Evolutionary conservation across 2,329 filamentous ascomycete genomes (phyloP), one percentile per base, ranked within the genome.

Genomic region (Aspergillus spinulosporus): DNA sequence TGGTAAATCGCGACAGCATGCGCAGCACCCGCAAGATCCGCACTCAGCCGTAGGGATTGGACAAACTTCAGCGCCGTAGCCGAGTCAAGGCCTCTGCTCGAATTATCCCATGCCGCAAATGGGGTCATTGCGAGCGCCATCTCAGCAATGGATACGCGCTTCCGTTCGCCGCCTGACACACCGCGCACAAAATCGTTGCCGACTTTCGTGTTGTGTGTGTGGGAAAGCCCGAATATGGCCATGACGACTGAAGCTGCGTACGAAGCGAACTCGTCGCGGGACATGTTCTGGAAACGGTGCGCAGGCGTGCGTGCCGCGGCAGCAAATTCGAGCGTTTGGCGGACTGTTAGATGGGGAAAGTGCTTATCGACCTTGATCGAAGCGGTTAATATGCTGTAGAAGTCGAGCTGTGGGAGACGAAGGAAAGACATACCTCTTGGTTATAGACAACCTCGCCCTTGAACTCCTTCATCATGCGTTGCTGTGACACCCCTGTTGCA

Each of bases 241-340:
- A 78, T 75, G 37, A 78, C 62, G 47, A 80, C 77, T 21, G 21
- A 21, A 3, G 28, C 14, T 9, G 9, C 3, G 49, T 43, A 34
- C 12, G 12, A 21, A 29, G 37, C 49, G 29, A 32, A 51, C 29
- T 51, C 39, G 11, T 52, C 40, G 15, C 49, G 39, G 11, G 29
- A 29, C 40, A 45, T 52, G 21, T 37, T 28, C 0, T n/a, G 37
- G 28, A 36, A 14, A 1, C 29, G 28, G 3, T 15, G 26, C 12
- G n/a, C 14, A 12, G 45, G 45, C 6, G 52, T 43, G 4, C 49
- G 14, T 1, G 49, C 40, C 4, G 31, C 15, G 12, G 88, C 87
- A n/a, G 89, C 88, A 61, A 92, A 92, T 51, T 84, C 85, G 40
- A 92, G 80, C 1, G 89, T 92, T 65, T 92, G 86, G 50, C 88